Evolutionary conservation across 352 stramenopile genomes (phyloP), one percentile per base, ranked within the genome.

Genomic region (Globisporangium rhizosaccharum): DNA sequence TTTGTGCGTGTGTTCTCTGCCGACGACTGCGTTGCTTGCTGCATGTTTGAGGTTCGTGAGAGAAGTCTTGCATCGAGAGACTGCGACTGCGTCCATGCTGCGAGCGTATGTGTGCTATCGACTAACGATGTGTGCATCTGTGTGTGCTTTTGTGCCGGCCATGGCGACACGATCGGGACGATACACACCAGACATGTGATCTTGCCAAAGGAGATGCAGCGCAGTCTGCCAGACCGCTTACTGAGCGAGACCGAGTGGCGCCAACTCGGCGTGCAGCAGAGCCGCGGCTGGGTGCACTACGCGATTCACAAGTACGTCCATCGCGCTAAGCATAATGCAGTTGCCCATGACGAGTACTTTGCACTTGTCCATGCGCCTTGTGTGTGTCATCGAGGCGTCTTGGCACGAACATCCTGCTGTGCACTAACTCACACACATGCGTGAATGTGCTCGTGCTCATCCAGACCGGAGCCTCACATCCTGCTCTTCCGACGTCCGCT

Each of bases 211-310:
- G 97, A 99, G 70, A 90, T 99, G 63, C 94, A 96, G 51, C 98
- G 97, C 68, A 94, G 80, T 46, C 73, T 99, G 42, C 96, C 96
- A 9, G 98, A 99, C 62, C 88, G 94, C 45, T 74, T 99, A 41
- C 72, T 99, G 60, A 96, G 84, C 4, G 97, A 99, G 75, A 89
- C 87, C 14, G 97, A 99, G 72, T 99, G 97, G 97, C 88, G 97
- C 65, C 89, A 93, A 62, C 85, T 99, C 45, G 97, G 97, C 55
- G 95, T 99, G 12, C 97, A 99, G 78, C 97, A 99, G 78, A 98
- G 87, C 65, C 90, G 97, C 46, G 97, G 97, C 50, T 99, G 97
- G 97, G 89, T 98, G 66, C 97, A 99, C 76, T 99, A 99, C 78
- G 97, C 97, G 39, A 98, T 99, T 66, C 97, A 99, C 78, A 96